Evolutionary conservation across 345 rosid species (phyloP).

Genomic region (Citrus trifoliata): DNA sequence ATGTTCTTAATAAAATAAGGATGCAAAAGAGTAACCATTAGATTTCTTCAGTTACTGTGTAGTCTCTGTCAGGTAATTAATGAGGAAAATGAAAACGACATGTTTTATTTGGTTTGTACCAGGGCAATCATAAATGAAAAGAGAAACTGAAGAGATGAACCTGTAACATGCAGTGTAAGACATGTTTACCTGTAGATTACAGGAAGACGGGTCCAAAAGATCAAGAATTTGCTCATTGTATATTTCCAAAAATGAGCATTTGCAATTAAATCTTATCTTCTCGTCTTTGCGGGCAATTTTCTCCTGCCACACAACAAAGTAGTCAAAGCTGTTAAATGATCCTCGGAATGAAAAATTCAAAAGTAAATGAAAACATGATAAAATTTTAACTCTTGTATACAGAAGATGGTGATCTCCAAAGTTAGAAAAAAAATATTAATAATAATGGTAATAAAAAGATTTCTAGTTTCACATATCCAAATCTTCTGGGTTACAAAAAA

Average conservation of each 20-base stretch:
- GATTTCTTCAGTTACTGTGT: background rate
- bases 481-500: background rate
- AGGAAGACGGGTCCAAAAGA: constrained; percentile 85
- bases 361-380: background rate
- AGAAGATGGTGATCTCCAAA: background rate
- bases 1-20: background rate
- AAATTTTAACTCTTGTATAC: background rate
- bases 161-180: background rate
- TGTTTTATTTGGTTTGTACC: background rate
- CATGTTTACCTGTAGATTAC: constrained; percentile 70
- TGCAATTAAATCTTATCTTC: constrained; percentile 71
- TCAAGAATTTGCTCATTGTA: constrained; percentile 98
- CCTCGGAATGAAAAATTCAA: background rate
- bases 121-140: background rate
- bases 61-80: background rate
- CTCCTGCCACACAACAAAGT: constrained; percentile 53
- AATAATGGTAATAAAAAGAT: background rate
- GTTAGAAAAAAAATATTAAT: background rate
- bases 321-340: constrained; percentile 5
- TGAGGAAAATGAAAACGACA: background rate
- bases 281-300: constrained; percentile 81
- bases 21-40: background rate
- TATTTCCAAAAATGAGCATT: constrained; percentile 96
- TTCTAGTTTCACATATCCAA: background rate
- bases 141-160: background rate